These are phyloP conservation scores for Pistacia integerrima DNA, from an alignment of 345 rosid genomes.

Conservation along the genomic window DNA sequence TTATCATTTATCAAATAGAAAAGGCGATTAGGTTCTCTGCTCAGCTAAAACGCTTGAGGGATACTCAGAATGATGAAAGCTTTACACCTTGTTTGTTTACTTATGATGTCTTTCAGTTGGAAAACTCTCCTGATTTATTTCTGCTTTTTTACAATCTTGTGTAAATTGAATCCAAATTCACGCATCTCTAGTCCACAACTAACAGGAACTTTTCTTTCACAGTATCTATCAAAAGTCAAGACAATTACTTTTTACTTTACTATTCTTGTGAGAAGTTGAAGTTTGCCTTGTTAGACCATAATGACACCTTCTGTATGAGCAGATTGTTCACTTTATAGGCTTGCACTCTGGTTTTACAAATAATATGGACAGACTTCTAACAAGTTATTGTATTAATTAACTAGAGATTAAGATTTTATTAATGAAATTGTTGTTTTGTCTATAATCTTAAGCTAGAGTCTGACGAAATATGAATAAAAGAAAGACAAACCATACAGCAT, in stretches of 20 bases:
- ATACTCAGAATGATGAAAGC: neutral
- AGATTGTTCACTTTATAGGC: neutral
- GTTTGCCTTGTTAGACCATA: neutral
- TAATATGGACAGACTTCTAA: too few relatives aligned
- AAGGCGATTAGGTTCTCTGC: too few relatives aligned
- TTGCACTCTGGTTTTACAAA: too few relatives aligned
- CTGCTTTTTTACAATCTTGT: neutral
- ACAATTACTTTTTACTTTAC: neutral
- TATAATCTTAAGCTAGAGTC: too few relatives aligned
- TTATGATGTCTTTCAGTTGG: neutral
- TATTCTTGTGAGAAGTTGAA: neutral
- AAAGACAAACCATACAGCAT: too few relatives aligned
- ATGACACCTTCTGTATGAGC: neutral
- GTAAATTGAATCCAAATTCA: neutral
- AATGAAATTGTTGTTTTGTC: too few relatives aligned
- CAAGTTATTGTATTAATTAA: too few relatives aligned
- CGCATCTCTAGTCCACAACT: neutral
- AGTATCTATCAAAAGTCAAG: neutral
- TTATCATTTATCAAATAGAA: neutral
- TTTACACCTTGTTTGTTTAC: neutral
- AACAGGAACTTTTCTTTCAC: neutral
- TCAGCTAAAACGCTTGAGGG: too few relatives aligned
- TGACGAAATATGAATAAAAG: too few relatives aligned
- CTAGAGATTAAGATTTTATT: too few relatives aligned
- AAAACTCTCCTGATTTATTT: neutral